Percentiles rank a stretch among this genome's conserved stretches.
These are phyloP conservation scores for Chloranthus sessilifolius DNA, from an alignment of 164 flowering plant genomes.

Conservation along the genomic window DNA sequence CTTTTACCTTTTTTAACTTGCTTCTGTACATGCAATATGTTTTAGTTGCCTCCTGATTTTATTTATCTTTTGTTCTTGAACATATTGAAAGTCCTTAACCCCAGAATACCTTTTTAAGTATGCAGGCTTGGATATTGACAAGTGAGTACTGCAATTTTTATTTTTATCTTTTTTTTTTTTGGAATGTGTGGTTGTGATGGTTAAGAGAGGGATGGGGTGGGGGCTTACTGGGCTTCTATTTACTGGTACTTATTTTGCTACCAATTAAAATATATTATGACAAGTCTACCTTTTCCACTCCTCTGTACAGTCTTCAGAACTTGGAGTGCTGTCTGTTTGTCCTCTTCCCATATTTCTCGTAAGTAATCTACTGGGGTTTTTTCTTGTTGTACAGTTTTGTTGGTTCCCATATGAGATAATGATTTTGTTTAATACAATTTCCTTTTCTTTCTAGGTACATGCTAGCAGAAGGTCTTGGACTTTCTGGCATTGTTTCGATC, in stretches of 20 bases:
- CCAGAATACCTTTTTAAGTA: conserved; percentile 84
- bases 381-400: conserved; percentile 4
- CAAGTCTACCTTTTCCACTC: conserved; percentile 1
- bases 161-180: conserved; percentile 5
- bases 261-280: not conserved
- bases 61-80: not conserved
- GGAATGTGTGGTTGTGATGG: too few relatives aligned
- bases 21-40: conserved; percentile 1
- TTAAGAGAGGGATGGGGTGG: too few relatives aligned
- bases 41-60: not conserved
- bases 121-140: conserved; percentile 97
- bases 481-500: conserved; percentile 98
- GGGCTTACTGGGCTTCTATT: too few relatives aligned
- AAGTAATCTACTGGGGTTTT: conserved; percentile 27
- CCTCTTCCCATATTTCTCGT: conserved; percentile 99
- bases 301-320: conserved; percentile 86
- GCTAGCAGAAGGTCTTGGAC: conserved; percentile 98
- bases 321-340: conserved; percentile 98
- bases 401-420: not conserved
- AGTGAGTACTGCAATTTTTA: conserved; percentile 42
- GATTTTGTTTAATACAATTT: conserved; percentile 6
- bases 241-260: too few relatives aligned
- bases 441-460: conserved; percentile 58
- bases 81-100: conserved; percentile 57
- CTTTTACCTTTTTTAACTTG: too few relatives aligned